Evolutionary conservation across 1,284 basidiomycete species (phyloP).

Genomic region (Lentinula novae-zelandiae): DNA sequence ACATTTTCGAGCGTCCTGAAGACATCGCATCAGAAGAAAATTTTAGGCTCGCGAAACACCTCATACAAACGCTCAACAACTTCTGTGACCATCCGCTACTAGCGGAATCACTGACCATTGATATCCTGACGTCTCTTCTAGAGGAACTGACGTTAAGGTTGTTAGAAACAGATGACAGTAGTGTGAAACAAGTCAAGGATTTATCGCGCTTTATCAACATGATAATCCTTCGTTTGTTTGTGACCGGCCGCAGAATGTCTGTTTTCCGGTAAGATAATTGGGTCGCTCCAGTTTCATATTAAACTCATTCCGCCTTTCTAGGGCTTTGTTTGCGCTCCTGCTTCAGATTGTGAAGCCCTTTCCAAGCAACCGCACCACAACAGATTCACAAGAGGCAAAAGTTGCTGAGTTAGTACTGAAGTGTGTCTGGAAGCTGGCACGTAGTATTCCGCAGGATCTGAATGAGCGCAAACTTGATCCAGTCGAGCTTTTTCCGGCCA

Average conservation of each 20-base stretch:
- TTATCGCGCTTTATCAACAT: slow-evolving; percentile 97
- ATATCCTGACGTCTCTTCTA: slow-evolving; percentile 74
- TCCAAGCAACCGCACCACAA: slow-evolving; percentile 60
- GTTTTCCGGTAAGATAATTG: slow-evolving; percentile 75
- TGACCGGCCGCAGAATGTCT: slow-evolving; percentile 86
- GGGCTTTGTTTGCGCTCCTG: slow-evolving; percentile 77
- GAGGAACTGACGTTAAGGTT: slow-evolving; percentile 88
- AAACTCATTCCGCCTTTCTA: slow-evolving; percentile 18
- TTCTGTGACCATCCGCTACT: slow-evolving; percentile 85
- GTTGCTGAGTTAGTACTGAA: slow-evolving; percentile 97
- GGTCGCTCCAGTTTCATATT: slow-evolving; percentile 11
- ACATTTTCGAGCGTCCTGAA: slow-evolving; percentile 80
- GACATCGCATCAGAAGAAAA: slow-evolving; percentile 72
- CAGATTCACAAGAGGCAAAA: slow-evolving; percentile 79
- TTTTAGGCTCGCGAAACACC: slow-evolving; percentile 91
- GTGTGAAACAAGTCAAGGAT: slow-evolving; percentile 75
- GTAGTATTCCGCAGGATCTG: slow-evolving; percentile 91
- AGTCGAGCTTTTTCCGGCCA: slow-evolving; percentile 86
- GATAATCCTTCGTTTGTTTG: slow-evolving; percentile 92
- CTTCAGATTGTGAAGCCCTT: slow-evolving; percentile 88
- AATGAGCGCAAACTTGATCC: slow-evolving; percentile 79
- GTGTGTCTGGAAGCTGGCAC: slow-evolving; percentile 97
- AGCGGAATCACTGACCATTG: slow-evolving; percentile 78
- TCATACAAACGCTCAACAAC: slow-evolving; percentile 91
- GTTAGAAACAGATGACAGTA: slow-evolving; percentile 86